Base-by-base conservation (phyloP, 2,329 filamentous ascomycete species). In the Scorias spongiosa region DNA sequence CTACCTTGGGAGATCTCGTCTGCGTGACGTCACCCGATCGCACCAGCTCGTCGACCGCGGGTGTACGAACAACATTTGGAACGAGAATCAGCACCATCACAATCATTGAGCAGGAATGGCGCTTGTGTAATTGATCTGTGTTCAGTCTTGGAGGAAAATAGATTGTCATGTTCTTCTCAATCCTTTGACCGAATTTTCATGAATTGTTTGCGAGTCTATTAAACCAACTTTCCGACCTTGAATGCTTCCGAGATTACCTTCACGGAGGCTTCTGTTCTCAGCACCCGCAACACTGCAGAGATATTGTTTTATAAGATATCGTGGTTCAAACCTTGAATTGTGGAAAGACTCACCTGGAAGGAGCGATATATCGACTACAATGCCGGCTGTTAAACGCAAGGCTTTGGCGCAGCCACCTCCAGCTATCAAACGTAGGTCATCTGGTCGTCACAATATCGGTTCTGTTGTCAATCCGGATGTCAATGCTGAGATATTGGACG, bases 401-500 rank as follows among this genome's bases (percentile, higher is more conserved):
- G 39, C 20, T 17, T 42, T 42, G 15, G 46, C 39, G 9, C 41
- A 46, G 41, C 40, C 42, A 10, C 44, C 48, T 7, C 46, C 48
- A 12, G 8, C 41, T n/a, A n/a, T 44, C 9, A 50, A 40, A 18
- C 14, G 20, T 46, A 44, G 51, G 12, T 46, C 48, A 1, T 49
- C 49, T 30, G 44, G 47, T 1, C 45, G 49, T 18, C 48, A 45
- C 10, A 44, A 47, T 26, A 44, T 48, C 10, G 44, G 48, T 12
- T 46, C 46, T 5, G 44, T 47, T 2, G 40, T 40, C 20, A 57
- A 59, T 32, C 57, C 57, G 6, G 52, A 57, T 29, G 41, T 45
- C 18, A 68, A 66, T 43, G 52, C 54, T 30, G 63, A 68, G 12
- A 54, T 69, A 14, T 44, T 68, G 9, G 66, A 69, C 47, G 64